Evolutionary conservation across 495 filamentous ascomycete species (phyloP).

Genomic region (Achaetomiella virescens): DNA sequence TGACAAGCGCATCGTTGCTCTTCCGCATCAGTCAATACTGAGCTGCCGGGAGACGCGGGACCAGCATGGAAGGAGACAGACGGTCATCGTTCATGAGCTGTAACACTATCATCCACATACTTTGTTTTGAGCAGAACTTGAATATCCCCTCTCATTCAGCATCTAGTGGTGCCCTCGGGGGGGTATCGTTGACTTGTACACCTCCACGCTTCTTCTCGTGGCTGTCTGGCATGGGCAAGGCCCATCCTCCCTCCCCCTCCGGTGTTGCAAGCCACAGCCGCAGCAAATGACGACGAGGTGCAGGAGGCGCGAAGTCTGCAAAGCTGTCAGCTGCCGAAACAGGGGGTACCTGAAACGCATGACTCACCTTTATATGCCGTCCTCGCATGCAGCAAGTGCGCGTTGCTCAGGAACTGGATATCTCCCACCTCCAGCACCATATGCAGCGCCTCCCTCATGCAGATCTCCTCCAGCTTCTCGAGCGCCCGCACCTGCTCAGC

Average conservation of each 20-base stretch:
- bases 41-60: too few species aligned
- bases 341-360: not conserved
- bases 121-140: not conserved
- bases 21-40: too few species aligned
- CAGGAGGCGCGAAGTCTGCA: slow-evolving; percentile 52
- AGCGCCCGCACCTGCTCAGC: slow-evolving; percentile 58
- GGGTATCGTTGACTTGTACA: slow-evolving; percentile 74
- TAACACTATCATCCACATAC: not conserved
- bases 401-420: slow-evolving; percentile 69
- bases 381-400: slow-evolving; percentile 62
- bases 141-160: slow-evolving; percentile 59
- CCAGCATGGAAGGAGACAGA: not conserved
- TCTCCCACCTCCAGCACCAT: slow-evolving; percentile 77
- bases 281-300: slow-evolving; percentile 69
- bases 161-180: slow-evolving; percentile 58
- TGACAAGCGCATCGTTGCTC: too few species aligned
- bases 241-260: slow-evolving; percentile 80
- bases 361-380: slow-evolving; percentile 51
- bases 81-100: too few species aligned
- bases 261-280: slow-evolving; percentile 77
- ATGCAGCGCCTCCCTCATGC: slow-evolving; percentile 58
- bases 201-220: slow-evolving; percentile 79
- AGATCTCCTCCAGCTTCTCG: slow-evolving; percentile 60
- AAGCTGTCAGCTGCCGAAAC: slow-evolving; percentile 7
- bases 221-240: slow-evolving; percentile 72